Percentiles rank a stretch among this genome's conserved stretches.
These are phyloP conservation scores for Exophiala spinifera DNA, from an alignment of 2,329 filamentous ascomycete genomes.

Conservation along the genomic window DNA sequence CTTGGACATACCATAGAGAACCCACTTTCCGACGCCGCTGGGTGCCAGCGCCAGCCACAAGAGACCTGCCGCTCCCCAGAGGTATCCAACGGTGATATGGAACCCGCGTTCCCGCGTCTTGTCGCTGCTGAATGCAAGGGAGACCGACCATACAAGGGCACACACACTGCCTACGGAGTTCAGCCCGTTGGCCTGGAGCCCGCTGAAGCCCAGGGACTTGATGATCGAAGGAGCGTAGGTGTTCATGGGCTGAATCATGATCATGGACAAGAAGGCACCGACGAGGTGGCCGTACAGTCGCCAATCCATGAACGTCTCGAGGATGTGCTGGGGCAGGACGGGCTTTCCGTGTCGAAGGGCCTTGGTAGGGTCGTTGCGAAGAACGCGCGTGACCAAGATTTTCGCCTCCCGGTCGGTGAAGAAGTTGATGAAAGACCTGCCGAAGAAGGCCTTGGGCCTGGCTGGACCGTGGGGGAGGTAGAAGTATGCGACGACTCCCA, in stretches of 20 bases:
- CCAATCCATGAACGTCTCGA: slow-evolving; percentile 39
- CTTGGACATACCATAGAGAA: slow-evolving; percentile 23
- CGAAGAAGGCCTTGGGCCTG: slow-evolving; percentile 28
- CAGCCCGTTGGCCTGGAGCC: slow-evolving; percentile 52
- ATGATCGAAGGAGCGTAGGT: slow-evolving; percentile 56
- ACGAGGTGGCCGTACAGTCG: slow-evolving; percentile 51
- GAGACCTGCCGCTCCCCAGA: slow-evolving; percentile 27
- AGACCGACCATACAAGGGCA: slow-evolving; percentile 18
- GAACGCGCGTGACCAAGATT: slow-evolving; percentile 41
- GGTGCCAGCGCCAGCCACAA: slow-evolving; percentile 29
- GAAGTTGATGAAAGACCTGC: slow-evolving; percentile 21
- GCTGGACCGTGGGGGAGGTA: slow-evolving; percentile 30
- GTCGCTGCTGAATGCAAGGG: slow-evolving; percentile 26
- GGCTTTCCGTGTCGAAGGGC: slow-evolving; percentile 21
- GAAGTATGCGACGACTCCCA: slow-evolving; percentile 17
- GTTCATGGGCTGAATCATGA: slow-evolving; percentile 47
- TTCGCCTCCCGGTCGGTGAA: slow-evolving; percentile 43
- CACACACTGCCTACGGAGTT: slow-evolving; percentile 48
- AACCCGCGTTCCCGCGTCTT: slow-evolving; percentile 23
- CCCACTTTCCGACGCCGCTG: slow-evolving; percentile 24
- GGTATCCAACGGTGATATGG: slow-evolving; percentile 27
- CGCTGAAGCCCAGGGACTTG: slow-evolving; percentile 50
- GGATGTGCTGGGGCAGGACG: slow-evolving; percentile 12
- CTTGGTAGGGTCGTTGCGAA: slow-evolving; percentile 43
- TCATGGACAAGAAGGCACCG: slow-evolving; percentile 46